Conservation (phyloP, 306 rosid species). For the Castanopsis chinensis region DNA sequence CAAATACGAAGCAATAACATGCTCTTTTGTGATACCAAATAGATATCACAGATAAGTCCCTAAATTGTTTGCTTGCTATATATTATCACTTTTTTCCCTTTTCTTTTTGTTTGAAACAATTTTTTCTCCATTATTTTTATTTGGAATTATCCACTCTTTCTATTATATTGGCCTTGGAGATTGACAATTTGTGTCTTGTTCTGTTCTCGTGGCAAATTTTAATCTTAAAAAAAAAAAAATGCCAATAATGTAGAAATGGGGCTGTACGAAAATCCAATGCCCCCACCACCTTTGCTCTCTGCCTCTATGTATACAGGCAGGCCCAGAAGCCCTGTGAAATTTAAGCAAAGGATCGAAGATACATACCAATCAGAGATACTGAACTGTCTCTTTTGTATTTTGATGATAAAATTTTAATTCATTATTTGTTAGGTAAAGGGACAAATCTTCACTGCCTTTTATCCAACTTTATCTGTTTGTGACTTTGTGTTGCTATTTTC, state of each 20-base stretch:
- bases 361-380: constrained; percentile 23
- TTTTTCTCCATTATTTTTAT: background rate
- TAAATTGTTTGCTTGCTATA: background rate
- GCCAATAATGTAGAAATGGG: constrained; percentile 21
- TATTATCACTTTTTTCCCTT: background rate
- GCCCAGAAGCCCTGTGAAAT: background rate
- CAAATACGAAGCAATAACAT: too few relatives aligned
- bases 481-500: constrained; percentile 12
- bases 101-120: too few relatives aligned
- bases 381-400: constrained; percentile 8
- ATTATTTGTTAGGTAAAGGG: constrained; percentile 40
- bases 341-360: constrained; percentile 25
- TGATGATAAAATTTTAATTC: constrained; percentile 7
- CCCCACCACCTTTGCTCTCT: constrained; percentile 19
- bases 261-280: background rate
- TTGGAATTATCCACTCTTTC: constrained; percentile 24
- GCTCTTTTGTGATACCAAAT: too few relatives aligned
- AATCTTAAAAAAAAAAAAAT: background rate
- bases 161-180: background rate
- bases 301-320: background rate
- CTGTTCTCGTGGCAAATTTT: constrained; percentile 33
- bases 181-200: constrained; percentile 20
- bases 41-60: background rate
- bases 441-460: constrained; percentile 27
- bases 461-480: constrained; percentile 28